These are phyloP conservation scores for Claviceps citrina DNA, from an alignment of 2,329 filamentous ascomycete species.

Conservation along the genomic window DNA sequence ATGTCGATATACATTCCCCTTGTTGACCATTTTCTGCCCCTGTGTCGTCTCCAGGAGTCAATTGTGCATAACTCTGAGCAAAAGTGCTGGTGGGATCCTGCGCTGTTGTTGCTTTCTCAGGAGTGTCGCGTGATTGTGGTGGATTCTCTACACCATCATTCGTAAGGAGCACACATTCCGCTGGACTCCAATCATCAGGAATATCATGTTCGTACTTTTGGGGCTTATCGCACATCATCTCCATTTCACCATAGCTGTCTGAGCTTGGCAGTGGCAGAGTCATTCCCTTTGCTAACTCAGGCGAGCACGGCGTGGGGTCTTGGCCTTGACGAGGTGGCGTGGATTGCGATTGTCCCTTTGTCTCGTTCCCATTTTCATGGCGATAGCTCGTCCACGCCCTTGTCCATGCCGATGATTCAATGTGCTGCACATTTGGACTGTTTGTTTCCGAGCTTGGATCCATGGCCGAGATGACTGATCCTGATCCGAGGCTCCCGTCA, in stretches of 20 bases:
- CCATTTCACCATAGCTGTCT: neutral
- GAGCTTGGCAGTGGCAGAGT: neutral
- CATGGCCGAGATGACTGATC: neutral
- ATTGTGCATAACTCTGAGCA: neutral
- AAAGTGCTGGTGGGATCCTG: neutral
- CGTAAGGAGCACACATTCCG: neutral
- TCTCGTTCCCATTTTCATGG: neutral
- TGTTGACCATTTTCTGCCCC: neutral
- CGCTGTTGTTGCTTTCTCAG: neutral
- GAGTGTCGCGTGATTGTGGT: neutral
- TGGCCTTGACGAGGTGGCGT: neutral
- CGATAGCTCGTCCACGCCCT: too few species aligned
- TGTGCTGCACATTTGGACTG: neutral
- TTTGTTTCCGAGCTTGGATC: neutral
- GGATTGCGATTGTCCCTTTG: neutral
- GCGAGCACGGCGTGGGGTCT: neutral
- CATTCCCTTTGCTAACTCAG: neutral
- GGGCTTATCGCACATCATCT: neutral
- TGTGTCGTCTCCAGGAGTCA: neutral
- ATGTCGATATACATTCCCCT: neutral
- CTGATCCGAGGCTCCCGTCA: neutral
- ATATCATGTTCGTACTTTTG: neutral
- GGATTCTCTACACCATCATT: neutral
- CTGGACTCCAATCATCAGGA: neutral
- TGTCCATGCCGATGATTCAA: neutral